Base-by-base conservation (phyloP, 495 filamentous ascomycete genomes). In the Annulohypoxylon stygium region DNA sequence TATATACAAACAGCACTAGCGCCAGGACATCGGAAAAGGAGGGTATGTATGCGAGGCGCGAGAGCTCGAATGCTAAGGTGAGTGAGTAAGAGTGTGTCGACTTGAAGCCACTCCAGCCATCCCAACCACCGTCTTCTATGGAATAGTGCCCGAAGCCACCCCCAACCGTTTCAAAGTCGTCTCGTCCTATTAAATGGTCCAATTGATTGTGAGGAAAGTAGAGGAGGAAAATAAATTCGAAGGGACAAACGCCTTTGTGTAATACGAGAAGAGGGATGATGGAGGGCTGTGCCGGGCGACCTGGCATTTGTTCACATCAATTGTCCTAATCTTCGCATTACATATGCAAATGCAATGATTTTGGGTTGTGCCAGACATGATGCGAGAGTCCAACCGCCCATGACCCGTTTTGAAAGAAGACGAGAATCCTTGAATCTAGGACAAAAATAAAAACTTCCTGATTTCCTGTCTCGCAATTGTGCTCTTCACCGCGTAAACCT, bases 311-410 rank as follows among this genome's bases (percentile, higher is more conserved):
- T 64, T 61, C 37, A 45, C 67, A 47, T 64, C 58, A 2, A 2
- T 47, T 23, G 30, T 61, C 59, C 62, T 47, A 0, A 60, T 37
- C 43, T 33, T 61, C 67, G 72, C 26, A 65, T 55, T 67, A 67
- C 71, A 14, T 72, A 70, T 70, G 67, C 71, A 75, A 68, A 75
- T 75, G 72, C 67, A 67, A 75, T 71, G 58, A 63, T 71, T 75
- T 68, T 67, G 58, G 43, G 39, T 43, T 71, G 43, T 68, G 67
- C 72, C 57, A 67, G 60, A 64, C 58, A 67, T 41, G 67, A 73
- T 73, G 70, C 70, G 43, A 39, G 57, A 71, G 64, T 61, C 72
- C 67, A 66, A 55, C 59, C 59, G 45, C 67, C 67, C 43, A 54
- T 60, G 63, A 53, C 61, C 60, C 58, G 45, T 65, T 61, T 23